Evolutionary conservation across 1,139 yeast species (phyloP).

Genomic region (Diutina ranongensis): DNA sequence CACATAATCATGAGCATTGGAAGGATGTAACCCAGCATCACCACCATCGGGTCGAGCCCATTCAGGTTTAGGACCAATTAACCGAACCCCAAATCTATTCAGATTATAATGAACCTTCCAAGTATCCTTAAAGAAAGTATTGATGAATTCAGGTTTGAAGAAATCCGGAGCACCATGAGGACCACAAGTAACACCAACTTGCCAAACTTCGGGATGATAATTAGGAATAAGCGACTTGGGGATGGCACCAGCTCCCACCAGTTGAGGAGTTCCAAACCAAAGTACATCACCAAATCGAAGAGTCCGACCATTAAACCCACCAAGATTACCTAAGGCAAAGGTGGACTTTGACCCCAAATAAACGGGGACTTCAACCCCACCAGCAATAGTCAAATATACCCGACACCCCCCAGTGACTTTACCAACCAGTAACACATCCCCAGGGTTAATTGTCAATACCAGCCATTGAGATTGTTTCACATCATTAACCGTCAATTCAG

Average conservation of each 20-base stretch:
- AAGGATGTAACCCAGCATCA: constrained; percentile 95
- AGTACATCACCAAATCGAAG: constrained; percentile 87
- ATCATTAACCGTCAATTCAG: constrained; percentile 57
- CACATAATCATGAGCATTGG: constrained; percentile 95
- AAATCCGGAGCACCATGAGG: constrained; percentile 98
- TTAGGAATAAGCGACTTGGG: constrained; percentile 52
- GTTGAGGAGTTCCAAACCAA: constrained; percentile 69
- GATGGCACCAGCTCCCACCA: constrained; percentile 45
- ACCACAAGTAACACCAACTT: constrained; percentile 88
- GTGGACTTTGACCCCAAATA: constrained; percentile 95
- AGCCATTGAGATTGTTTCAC: constrained; percentile 43
- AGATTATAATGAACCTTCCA: constrained; percentile 98
- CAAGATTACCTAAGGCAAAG: constrained; percentile 87
- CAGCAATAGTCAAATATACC: constrained; percentile 79
- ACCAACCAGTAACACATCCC: constrained; percentile 73
- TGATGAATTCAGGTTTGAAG: constrained; percentile 65
- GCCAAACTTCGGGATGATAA: constrained; percentile 53
- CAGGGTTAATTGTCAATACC: constrained; percentile 59
- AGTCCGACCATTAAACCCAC: constrained; percentile 90
- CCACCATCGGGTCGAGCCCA: constrained; percentile 99
- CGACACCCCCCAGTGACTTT: constrained; percentile 76
- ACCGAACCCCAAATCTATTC: constrained; percentile 88
- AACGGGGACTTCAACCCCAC: constrained; percentile 89
- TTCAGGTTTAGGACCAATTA: constrained; percentile 89
- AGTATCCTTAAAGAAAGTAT: constrained; percentile 58